Evolutionary conservation across 805 yeast species (phyloP), one percentile per base, ranked within the genome.

Genomic region (Yarrowia hollandica): DNA sequence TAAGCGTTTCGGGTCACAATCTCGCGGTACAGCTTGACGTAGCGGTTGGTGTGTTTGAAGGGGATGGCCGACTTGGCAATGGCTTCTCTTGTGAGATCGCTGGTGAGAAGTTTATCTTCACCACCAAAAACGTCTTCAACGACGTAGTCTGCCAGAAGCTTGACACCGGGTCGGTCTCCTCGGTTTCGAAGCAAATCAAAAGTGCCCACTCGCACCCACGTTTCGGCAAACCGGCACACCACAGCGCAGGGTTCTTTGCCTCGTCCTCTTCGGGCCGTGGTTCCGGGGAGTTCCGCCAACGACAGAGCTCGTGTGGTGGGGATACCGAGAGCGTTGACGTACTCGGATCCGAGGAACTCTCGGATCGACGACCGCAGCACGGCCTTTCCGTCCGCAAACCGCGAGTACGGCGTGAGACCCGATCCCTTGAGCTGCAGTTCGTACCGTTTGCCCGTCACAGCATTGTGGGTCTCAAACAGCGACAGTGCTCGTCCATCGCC

Each of bases 321-420:
- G 6, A 92, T 84, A 0, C 94, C 91, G 22, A 94, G 79, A 1
- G 88, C 86, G 68, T 86, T 71, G 56, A 94, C 74, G 23, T 88
- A 82, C 68, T 94, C 98, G 4, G 94, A 85, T 1, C 88, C 86
- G 50, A 92, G 77, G 61, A 88, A 91, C 69, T 92, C 99, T 31
- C 98, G 77, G 33, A 94, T 82, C 46, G 95, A 84, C 1, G 97
- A 90, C 62, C 97, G 74, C 28, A 92, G 67, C 5, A 90, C 96
- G 0, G 98, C 97, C 68, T 89, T 90, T 4, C 99, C 99, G 72
- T 92, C 99, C 0, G 97, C 98, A 77, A 91, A 92, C 61, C 99
- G 79, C 0, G 96, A 87, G 70, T 79, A 92, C 0, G 98, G 97
- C 0, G 98, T 92, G 64, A 81, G 75, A 0, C 99, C 99, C 3